Evolutionary conservation across 1,139 yeast species (phyloP), one percentile per base, ranked within the genome.

Genomic region (Geotrichum aggregatum): DNA sequence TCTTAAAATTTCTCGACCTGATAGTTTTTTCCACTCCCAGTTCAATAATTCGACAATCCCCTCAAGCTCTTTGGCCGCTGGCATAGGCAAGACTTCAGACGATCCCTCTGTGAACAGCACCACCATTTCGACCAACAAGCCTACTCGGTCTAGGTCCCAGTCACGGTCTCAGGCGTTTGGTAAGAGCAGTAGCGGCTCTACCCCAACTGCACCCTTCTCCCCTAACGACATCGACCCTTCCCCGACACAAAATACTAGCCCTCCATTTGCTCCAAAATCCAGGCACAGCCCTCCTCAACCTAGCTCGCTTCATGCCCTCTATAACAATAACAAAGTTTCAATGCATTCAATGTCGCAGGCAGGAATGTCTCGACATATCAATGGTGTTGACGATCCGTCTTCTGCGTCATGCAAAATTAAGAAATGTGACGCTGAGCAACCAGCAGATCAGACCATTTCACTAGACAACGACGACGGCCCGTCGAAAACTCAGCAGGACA

Each of bases 281-380:
- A 31, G 35, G 19, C 34, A 4, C 33, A 16, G 5, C 11, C 5
- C 44, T 21, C 34, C 13, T 24, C 21, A 42, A 8, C 35, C 30
- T n/a, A 42, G 42, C 28, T 10, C 36, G 11, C 36, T 26, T 16
- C 43, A 48, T 35, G 18, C 38, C 5, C 40, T 47, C 3, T 14
- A 11, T 3, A 47, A 24, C 24, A 19, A 18, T 4, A 33, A 14
- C 46, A 21, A 47, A 40, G 50, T 47, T 13, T 43, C 47, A n/a
- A 44, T 34, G 21, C 47, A 48, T 21, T 22, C 52, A 16, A 48
- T 48, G 31, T 42, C 52, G 24, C 11, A 28, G 18, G n/a, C 47
- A 7, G 16, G 50, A 5, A 11, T 47, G 18, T 47, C 50, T 13
- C 13, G 45, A 22, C 50, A 47, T 18, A 2, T 28, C 19, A 10